Conservation (phyloP, 23 red algal genomes). For the Agarophyton chilense region DNA sequence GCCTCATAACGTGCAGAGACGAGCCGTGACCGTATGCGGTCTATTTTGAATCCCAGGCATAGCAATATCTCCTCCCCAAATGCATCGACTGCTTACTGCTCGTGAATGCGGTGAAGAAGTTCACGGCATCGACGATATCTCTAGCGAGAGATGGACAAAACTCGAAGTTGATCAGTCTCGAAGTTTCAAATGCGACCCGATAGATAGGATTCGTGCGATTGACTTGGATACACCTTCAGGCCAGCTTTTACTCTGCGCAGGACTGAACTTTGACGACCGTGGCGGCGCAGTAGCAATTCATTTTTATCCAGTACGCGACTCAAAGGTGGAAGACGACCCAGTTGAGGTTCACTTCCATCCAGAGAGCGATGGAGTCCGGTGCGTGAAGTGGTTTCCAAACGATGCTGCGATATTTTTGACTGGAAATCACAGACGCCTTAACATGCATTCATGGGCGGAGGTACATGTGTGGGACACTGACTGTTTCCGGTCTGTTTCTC, state of each 20-base stretch:
- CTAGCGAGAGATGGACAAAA: conserved; percentile 3
- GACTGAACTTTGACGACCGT: not conserved
- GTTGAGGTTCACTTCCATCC: not conserved
- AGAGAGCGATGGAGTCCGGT: not conserved
- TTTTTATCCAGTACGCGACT: not conserved
- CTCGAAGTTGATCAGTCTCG: not conserved
- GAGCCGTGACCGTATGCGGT: no score
- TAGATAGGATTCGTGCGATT: not conserved
- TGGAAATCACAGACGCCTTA: not conserved
- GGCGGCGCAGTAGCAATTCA: not conserved
- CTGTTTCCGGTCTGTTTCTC: not conserved
- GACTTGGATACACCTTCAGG: conserved; percentile 28
- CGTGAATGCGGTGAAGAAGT: conserved; percentile 37
- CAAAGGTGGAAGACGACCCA: not conserved
- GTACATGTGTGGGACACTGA: conserved; percentile 46
- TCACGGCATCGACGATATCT: not conserved
- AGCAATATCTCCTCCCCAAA: not conserved
- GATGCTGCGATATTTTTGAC: conserved; percentile 50
- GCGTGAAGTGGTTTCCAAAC: conserved; percentile 47
- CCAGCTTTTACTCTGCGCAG: not conserved
- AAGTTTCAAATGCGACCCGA: not conserved
- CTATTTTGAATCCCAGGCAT: no score
- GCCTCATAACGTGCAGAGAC: no score
- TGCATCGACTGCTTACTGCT: conserved; percentile 10
- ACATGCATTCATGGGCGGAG: conserved; percentile 1